Base-by-base conservation (phyloP, 1,139 yeast species). In the Hyphopichia fennica region DNA sequence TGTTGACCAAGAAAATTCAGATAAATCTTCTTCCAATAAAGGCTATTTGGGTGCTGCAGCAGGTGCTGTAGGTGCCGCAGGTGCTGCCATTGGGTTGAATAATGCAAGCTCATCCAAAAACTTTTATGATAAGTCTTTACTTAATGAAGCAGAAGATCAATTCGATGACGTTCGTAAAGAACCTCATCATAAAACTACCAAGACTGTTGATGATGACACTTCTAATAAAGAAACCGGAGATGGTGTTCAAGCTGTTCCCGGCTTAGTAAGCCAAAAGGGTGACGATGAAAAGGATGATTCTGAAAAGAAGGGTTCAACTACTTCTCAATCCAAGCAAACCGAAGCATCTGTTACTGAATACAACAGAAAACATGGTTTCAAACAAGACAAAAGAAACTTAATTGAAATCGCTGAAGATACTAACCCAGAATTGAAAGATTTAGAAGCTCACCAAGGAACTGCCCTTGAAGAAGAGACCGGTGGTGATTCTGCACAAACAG, bases 321-420 rank as follows among this genome's bases (percentile, higher is more conserved):
- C 50, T 14, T 31, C 43, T 0, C 41, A 42, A 23, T 27, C 42
- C 20, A 35, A 40, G 23, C 46, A 49, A 9, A 45, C 51, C 39
- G 69, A 62, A 40, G 56, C 50, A 3, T 63, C 57, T 9, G 58
- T 62, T 28, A 58, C 52, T 19, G 54, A 54, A 4, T 53, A 62
- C 51, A 65, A 65, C 54, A 62, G 56, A 48, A 51, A 63, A 48
- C 64, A 56, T 39, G 69, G 67, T 3, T 45, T 51, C 42, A 50
- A 49, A 37, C 49, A 56, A 40, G 60, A 56, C 29, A 49, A 59
- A 38, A 53, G 60, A 37, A 57, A 65, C 13, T 54, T 65, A 47
- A 52, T 65, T 36, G 67, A 63, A 35, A 58, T 58, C 35, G 69
- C 67, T 16, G 66, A 60, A 41, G 58, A 51, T 14, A 37, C 45